A percentile compares a stretch with the other conserved stretches of the same genome.
Conservation (phyloP, 1,284 basidiomycete genomes). For the Sporisorium iseilematis-ciliati region DNA sequence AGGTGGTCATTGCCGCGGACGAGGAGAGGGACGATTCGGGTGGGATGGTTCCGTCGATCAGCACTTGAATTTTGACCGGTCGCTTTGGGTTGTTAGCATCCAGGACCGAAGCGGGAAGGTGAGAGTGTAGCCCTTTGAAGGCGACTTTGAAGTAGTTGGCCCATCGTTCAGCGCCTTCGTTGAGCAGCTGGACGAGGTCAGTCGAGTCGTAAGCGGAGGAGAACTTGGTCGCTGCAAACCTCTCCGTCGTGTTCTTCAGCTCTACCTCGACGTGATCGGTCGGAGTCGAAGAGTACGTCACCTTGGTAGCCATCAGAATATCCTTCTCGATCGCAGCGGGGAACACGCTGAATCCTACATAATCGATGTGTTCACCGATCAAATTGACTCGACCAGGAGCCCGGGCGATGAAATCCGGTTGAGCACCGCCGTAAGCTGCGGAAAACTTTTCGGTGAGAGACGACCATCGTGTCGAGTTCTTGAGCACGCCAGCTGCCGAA, state of each 20-base stretch:
- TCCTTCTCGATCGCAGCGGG: constrained; percentile 68
- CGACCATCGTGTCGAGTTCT: constrained; percentile 57
- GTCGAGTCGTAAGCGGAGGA: constrained; percentile 40
- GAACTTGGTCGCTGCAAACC: constrained; percentile 55
- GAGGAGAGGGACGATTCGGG: constrained; percentile 63
- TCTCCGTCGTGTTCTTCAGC: constrained; percentile 58
- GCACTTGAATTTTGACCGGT: constrained; percentile 55
- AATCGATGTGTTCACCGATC: constrained; percentile 68
- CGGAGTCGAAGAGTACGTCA: constrained; percentile 18
- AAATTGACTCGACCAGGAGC: constrained; percentile 68
- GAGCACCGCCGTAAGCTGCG: constrained; percentile 19
- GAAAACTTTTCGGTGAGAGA: constrained; percentile 49
- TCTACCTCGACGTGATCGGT: constrained; percentile 24
- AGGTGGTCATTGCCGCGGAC: constrained; percentile 67
- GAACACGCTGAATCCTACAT: constrained; percentile 65
- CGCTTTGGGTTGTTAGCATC: constrained; percentile 17
- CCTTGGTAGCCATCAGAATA: constrained; percentile 66
- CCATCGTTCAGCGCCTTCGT: constrained; percentile 62
- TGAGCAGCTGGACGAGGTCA: constrained; percentile 46
- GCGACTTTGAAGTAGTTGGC: constrained; percentile 69
- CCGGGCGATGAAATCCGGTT: constrained; percentile 64
- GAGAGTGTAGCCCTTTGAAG: constrained; percentile 63
- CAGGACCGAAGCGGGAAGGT: constrained; percentile 48
- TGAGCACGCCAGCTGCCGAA: constrained; percentile 44
- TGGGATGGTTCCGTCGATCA: constrained; percentile 67